Evolutionary conservation across 2,329 filamentous ascomycete genomes (phyloP).

Genomic region (Curvularia sp.): DNA sequence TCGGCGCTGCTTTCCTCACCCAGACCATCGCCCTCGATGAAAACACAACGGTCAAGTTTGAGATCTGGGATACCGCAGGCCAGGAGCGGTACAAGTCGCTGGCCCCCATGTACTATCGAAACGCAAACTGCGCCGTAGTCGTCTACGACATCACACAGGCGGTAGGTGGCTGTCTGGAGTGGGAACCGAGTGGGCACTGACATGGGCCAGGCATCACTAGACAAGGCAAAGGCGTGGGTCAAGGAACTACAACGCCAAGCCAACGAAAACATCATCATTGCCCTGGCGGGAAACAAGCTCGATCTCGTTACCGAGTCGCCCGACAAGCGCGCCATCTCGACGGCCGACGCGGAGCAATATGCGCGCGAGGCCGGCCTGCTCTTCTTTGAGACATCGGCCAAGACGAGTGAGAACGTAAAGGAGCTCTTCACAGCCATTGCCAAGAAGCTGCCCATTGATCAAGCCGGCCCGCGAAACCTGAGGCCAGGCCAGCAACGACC

Average conservation of each 20-base stretch:
- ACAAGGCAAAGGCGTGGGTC: constrained; percentile 99
- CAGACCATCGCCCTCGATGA: constrained; percentile 99
- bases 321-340: constrained; percentile 90
- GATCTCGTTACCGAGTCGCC: constrained; percentile 94
- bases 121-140: constrained; percentile 98
- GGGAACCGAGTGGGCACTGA: constrained; percentile 31
- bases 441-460: constrained; percentile 95
- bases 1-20: constrained; percentile 97
- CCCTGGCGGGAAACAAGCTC: constrained; percentile 90
- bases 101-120: constrained; percentile 99
- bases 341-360: constrained; percentile 92
- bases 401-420: constrained; percentile 93
- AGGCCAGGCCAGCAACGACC: constrained; percentile 65
- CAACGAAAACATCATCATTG: constrained; percentile 99
- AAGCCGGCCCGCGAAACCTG: constrained; percentile 88
- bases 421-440: constrained; percentile 97
- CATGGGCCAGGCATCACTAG: constrained; percentile 77
- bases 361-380: constrained; percentile 90
- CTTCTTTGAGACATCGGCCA: constrained; percentile 98
- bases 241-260: constrained; percentile 98
- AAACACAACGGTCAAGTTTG: constrained; percentile 98
- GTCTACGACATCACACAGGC: constrained; percentile 99
- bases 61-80: constrained; percentile 92
- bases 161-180: constrained; percentile 63
- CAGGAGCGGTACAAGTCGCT: constrained; percentile 99